Base-by-base conservation (phyloP, 192 early-diverging fungal species). In the Mortierella hygrophila region DNA sequence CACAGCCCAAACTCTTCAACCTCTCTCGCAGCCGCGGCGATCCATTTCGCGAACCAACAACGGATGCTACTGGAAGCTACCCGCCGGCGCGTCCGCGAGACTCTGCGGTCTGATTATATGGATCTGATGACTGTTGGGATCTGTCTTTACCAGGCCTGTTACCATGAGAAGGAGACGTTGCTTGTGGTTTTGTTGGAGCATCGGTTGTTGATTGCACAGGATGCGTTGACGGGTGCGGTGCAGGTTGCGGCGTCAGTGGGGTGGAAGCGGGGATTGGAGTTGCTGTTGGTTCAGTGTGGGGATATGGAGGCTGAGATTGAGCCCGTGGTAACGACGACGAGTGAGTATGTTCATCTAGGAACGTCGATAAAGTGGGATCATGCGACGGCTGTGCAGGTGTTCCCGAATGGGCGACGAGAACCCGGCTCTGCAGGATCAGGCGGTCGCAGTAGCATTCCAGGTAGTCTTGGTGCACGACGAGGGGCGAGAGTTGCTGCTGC, bases 331-430 rank as follows among this genome's bases (percentile, higher is more conserved):
- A 78, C 76, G 26, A 81, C 76, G 26, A 86, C 75, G 3, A 81
- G 75, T n/a, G 79, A 86, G 38, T 23, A 55, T 10, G 76, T 81
- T 16, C 84, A 86, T 41, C 72, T 70, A 1, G 75, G 79, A 13
- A 78, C 84, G 10, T 86, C 79, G 6, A 81, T 86, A 76, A 86
- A 78, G 29, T 86, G 84, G 84, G 79, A 86, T 46, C 75, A 86
- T 70, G 84, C 84, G 1, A 60, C 83, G 0, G 60, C 78, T 8
- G 46, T 35, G 0, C 82, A 52, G 32, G 16, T 84, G 26, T 44
- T 65, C 26, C 73, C 72, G 16, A 65, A 32, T 74, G 71, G 37
- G 7, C 23, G 23, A n/a, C 26, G 29, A 68, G 23, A 11, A 6
- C 16, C 15, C 23, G 40, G 23, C 42, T 35, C 38, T 32, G 72